phyloP scores from a whole-genome alignment of 441 rosid species.

The Theobroma grandiflorum region DNA sequence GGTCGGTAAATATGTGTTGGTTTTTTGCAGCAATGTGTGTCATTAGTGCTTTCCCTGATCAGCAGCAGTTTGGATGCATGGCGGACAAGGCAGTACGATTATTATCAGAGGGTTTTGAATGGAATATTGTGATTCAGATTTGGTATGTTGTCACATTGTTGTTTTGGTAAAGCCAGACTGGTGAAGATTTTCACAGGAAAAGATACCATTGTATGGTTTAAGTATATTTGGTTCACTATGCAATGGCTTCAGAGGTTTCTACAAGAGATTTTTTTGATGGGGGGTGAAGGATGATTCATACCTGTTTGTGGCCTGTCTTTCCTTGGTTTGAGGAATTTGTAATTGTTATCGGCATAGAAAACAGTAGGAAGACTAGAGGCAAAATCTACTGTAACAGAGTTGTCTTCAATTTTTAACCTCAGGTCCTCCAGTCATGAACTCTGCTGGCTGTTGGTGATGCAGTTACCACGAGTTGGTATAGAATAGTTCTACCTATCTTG shows the following conservation, averaged over 20 bases:
- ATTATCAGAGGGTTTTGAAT: conserved; percentile 93
- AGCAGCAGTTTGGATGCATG: conserved; percentile 98
- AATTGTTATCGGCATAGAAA: conserved; percentile 43
- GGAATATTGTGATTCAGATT: conserved; percentile 70
- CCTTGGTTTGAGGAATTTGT: conserved; percentile 43
- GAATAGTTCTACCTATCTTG: conserved; percentile 20
- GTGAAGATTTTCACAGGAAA: conserved; percentile 31
- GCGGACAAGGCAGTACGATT: conserved; percentile 98
- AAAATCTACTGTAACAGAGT: conserved; percentile 28
- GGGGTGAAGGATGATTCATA: conserved; percentile 4
- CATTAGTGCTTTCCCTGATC: conserved; percentile 92
- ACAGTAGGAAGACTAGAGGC: conserved; percentile 34
- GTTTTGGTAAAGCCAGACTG: conserved; percentile 28
- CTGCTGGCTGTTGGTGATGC: conserved; percentile 32
- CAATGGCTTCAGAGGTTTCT: conserved; percentile 22
- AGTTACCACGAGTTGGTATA: conserved; percentile 33
- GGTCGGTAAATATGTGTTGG: conserved; percentile 29
- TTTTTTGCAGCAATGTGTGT: conserved; percentile 89
- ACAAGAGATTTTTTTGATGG: neutral
- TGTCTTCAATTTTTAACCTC: conserved; percentile 14
- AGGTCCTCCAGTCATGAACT: conserved; percentile 22
- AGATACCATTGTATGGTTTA: conserved; percentile 18
- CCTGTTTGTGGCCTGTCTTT: conserved; percentile 36
- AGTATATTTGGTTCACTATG: conserved; percentile 19
- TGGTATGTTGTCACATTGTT: conserved; percentile 24